Base-by-base conservation (phyloP, 2,329 filamentous ascomycete genomes). In the Calonectria hongkongensis region DNA sequence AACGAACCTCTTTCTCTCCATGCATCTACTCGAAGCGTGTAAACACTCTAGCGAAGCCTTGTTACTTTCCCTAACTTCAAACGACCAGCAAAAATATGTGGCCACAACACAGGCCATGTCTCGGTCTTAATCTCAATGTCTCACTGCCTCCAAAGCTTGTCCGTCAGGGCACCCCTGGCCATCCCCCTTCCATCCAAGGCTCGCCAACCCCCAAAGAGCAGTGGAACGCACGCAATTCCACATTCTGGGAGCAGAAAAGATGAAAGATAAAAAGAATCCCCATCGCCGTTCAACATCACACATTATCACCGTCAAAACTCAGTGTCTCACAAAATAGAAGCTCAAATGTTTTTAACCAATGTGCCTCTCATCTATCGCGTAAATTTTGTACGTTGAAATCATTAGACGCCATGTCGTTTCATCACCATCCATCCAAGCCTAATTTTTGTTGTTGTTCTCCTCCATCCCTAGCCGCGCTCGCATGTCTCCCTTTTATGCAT, bases 371-470 rank as follows among this genome's bases (percentile, higher is more conserved):
- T 48, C 41, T 27, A 48, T 48, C 66, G 51, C 54, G 39, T 60
- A 41, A 60, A 41, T 60, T 60, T 41, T 60, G 21, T 36, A 60
- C 54, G 33, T 41, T 60, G 54, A 60, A 60, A 60, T 41, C 54
- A 60, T 60, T 60, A 27, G 54, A 60, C 54, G 54, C 54, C 54
- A 36, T 60, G 36, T 60, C 54, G 54, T 41, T 36, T 60, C 54
- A 15, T 60, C 54, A 18, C 54, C 33, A 41, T 15, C 36, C 54
- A 16, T 58, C 48, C 25, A 51, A 51, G 27, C 48, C 48, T 51
- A 30, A 39, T 27, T 58, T 58, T 36, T 58, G 21, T 39, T 36
- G 8, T 47, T 13, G 45, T 25, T 30, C 25, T 33, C 36, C 30
- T 56, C 33, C 51, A 18, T 25, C 54, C 36, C 21, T 27, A 27